These are phyloP conservation scores for Colletotrichum zoysiae DNA, from an alignment of 2,329 filamentous ascomycete genomes.

Conservation along the genomic window DNA sequence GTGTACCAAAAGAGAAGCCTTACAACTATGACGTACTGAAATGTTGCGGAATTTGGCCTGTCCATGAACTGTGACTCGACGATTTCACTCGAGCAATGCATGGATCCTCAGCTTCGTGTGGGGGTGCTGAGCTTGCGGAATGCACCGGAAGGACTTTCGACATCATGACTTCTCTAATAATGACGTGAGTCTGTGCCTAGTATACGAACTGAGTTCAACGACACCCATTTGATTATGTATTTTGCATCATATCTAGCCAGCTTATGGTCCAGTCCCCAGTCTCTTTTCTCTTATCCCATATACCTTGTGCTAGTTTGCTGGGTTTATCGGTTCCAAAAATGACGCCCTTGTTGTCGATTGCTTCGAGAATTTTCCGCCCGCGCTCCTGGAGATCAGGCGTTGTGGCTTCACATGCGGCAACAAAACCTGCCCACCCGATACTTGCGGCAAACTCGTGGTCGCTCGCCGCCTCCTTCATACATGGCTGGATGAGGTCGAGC, in stretches of 20 bases:
- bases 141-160: too few relatives aligned
- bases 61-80: too few relatives aligned
- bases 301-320: conserved; percentile 46
- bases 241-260: conserved; percentile 45
- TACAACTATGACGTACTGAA: too few relatives aligned
- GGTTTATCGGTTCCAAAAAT: conserved; percentile 47
- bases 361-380: conserved; percentile 44
- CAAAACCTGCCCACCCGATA: conserved; percentile 58
- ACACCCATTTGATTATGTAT: neutral
- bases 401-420: conserved; percentile 58
- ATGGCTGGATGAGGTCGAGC: conserved; percentile 52
- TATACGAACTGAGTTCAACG: neutral
- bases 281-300: conserved; percentile 48
- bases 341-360: conserved; percentile 48
- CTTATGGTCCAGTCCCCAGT: conserved; percentile 49
- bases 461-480: conserved; percentile 49
- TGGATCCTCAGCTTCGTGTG: too few relatives aligned
- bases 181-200: neutral
- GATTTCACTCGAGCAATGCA: too few relatives aligned
- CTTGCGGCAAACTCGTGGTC: conserved; percentile 54
- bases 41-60: too few relatives aligned
- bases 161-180: too few relatives aligned
- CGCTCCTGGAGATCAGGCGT: conserved; percentile 51
- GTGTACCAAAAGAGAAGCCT: too few relatives aligned
- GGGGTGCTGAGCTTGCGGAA: too few relatives aligned